Conservation (phyloP, 805 yeast species). For the Kazachstania africana region DNA sequence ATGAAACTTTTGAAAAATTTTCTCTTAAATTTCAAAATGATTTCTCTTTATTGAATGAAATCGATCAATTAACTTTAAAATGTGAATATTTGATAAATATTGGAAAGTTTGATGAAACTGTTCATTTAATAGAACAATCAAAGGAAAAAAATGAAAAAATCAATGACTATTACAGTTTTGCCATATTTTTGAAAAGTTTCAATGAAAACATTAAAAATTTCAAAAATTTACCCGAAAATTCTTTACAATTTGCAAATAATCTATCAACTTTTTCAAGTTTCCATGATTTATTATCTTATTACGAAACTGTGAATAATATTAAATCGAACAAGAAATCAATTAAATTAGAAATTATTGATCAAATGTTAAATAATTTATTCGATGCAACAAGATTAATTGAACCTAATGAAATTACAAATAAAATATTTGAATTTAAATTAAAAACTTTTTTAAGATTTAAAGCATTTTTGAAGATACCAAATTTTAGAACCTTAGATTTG, state of each 20-base stretch:
- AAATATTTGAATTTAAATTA: slow-evolving; percentile 8
- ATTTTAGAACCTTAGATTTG: slow-evolving; percentile 10
- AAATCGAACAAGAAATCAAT: background rate
- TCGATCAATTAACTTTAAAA: slow-evolving; percentile 7
- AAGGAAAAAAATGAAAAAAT: slow-evolving; percentile 8
- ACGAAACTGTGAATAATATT: slow-evolving; percentile 4
- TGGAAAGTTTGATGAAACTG: slow-evolving; percentile 13
- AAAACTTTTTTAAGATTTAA: slow-evolving; percentile 20
- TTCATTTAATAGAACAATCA: slow-evolving; percentile 6
- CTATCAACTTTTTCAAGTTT: slow-evolving; percentile 13
- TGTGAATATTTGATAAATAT: slow-evolving; percentile 16
- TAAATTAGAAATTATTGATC: slow-evolving; percentile 8
- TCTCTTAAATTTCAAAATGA: slow-evolving; percentile 10
- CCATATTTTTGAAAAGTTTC: slow-evolving; percentile 16
- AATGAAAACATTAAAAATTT: slow-evolving; percentile 2
- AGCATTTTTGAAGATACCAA: slow-evolving; percentile 15
- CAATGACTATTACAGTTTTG: slow-evolving; percentile 15
- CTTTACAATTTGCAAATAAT: slow-evolving; percentile 20
- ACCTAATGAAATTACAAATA: slow-evolving; percentile 1
- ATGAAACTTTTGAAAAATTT: slow-evolving; percentile 8
- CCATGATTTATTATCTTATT: slow-evolving; percentile 9
- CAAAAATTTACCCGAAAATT: slow-evolving; percentile 11
- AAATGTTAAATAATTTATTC: slow-evolving; percentile 19
- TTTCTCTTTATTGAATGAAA: slow-evolving; percentile 7
- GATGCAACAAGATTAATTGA: slow-evolving; percentile 13